Evolutionary conservation across 345 rosid species (phyloP).

Genomic region (Pugionium cornutum): DNA sequence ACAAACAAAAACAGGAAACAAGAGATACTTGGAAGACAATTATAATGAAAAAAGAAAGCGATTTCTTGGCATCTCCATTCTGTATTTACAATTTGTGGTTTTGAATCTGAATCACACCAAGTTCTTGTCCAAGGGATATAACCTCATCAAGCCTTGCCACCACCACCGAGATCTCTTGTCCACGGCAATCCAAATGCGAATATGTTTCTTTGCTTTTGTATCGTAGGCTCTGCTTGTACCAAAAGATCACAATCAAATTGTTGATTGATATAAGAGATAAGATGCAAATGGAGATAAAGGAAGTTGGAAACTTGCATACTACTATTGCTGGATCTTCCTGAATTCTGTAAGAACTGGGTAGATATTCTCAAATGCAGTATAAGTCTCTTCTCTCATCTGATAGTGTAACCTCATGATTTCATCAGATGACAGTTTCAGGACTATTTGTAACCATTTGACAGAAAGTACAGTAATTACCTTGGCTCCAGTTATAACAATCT

Average conservation of each 20-base stretch:
- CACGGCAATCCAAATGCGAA: conserved; percentile 26
- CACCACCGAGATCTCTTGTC: conserved; percentile 20
- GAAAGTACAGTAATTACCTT: conserved; percentile 49
- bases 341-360: conserved; percentile 83
- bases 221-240: conserved; percentile 25
- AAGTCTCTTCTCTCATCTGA: conserved; percentile 75
- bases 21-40: conserved; percentile 3
- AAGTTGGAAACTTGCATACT: conserved; percentile 20
- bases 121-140: conserved; percentile 19
- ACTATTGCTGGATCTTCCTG: conserved; percentile 40
- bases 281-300: neutral
- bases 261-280: neutral
- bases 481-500: conserved; percentile 96
- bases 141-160: conserved; percentile 29
- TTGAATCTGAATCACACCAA: conserved; percentile 30
- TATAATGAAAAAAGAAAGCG: neutral
- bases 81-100: conserved; percentile 35
- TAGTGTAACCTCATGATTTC: conserved; percentile 7
- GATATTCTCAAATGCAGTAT: conserved; percentile 84
- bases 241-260: conserved; percentile 2
- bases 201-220: conserved; percentile 1
- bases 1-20: conserved; percentile 31
- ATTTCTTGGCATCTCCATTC: conserved; percentile 29
- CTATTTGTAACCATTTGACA: neutral
- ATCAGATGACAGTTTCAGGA: conserved; percentile 5